These are phyloP conservation scores for Crithidia bombi DNA, from an alignment of 208 protist species.

Conservation along the genomic window DNA sequence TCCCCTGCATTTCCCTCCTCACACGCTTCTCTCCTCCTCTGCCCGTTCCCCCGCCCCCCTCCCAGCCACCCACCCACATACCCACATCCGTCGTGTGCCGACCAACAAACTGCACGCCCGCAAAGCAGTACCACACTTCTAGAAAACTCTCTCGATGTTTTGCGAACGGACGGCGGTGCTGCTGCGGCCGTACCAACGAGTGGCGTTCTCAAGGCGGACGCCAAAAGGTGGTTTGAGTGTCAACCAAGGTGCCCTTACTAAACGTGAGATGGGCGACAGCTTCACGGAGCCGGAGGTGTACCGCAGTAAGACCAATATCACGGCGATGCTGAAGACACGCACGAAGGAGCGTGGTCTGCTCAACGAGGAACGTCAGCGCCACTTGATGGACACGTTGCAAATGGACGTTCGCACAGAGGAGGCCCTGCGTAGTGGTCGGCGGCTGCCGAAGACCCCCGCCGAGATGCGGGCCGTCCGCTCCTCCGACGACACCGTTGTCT, in stretches of 20 bases:
- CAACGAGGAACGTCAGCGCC: conserved; percentile 42
- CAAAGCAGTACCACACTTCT: too few relatives aligned
- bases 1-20: too few relatives aligned
- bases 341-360: conserved; percentile 50
- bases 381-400: conserved; percentile 37
- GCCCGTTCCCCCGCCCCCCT: too few relatives aligned
- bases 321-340: conserved; percentile 57
- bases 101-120: too few relatives aligned
- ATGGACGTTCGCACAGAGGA: conserved; percentile 43
- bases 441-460: conserved; percentile 31
- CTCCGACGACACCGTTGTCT: conserved; percentile 42
- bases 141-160: not conserved
- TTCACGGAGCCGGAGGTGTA: conserved; percentile 82
- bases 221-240: conserved; percentile 50
- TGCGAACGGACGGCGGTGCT: not conserved
- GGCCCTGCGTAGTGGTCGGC: conserved; percentile 40
- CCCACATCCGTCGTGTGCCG: too few relatives aligned
- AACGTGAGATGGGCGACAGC: conserved; percentile 60
- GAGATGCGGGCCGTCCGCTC: conserved; percentile 40
- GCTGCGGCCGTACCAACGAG: conserved; percentile 34
- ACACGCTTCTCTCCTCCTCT: too few relatives aligned
- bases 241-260: conserved; percentile 63
- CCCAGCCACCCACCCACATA: too few relatives aligned
- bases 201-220: conserved; percentile 40
- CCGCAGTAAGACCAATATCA: conserved; percentile 61